These are phyloP conservation scores for Lathyrus oleraceus DNA, from an alignment of 306 rosid genomes.

Conservation along the genomic window DNA sequence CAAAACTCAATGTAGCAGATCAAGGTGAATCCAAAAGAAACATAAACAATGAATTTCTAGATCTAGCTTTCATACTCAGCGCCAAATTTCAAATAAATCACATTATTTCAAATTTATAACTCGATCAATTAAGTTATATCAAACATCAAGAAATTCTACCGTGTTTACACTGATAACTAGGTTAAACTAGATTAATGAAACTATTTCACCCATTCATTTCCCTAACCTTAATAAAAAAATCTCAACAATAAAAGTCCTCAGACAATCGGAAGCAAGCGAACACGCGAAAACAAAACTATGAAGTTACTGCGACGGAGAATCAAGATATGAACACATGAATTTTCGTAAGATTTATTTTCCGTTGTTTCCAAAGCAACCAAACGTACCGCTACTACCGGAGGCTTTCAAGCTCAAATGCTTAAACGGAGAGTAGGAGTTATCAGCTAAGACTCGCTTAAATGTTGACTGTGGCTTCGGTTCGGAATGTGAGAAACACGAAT, in stretches of 20 bases:
- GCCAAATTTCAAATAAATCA: constrained; percentile 18
- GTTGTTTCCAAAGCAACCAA: background rate
- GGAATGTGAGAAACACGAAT: constrained; percentile 60
- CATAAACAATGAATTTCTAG: background rate
- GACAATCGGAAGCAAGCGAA: background rate
- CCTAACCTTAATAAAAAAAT: background rate
- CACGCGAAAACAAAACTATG: constrained; percentile 7
- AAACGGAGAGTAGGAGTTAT: constrained; percentile 70
- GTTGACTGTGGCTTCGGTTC: constrained; percentile 69
- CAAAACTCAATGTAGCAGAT: constrained; percentile 5
- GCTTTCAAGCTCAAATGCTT: constrained; percentile 54
- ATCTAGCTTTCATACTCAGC: background rate
- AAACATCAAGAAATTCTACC: constrained; percentile 2
- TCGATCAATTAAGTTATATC: background rate
- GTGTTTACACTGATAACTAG: constrained; percentile 9
- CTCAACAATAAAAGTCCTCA: background rate
- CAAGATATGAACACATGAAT: background rate
- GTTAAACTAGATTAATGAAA: constrained; percentile 8
- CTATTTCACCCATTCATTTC: background rate
- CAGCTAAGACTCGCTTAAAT: constrained; percentile 75
- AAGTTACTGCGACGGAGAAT: background rate
- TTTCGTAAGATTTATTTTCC: constrained; percentile 5
- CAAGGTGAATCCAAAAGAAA: constrained; percentile 12
- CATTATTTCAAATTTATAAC: constrained; percentile 9
- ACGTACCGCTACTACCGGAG: constrained; percentile 28